Evolutionary conservation across 129 eudicot species (phyloP).

Genomic region (Scalesia atractyloides): DNA sequence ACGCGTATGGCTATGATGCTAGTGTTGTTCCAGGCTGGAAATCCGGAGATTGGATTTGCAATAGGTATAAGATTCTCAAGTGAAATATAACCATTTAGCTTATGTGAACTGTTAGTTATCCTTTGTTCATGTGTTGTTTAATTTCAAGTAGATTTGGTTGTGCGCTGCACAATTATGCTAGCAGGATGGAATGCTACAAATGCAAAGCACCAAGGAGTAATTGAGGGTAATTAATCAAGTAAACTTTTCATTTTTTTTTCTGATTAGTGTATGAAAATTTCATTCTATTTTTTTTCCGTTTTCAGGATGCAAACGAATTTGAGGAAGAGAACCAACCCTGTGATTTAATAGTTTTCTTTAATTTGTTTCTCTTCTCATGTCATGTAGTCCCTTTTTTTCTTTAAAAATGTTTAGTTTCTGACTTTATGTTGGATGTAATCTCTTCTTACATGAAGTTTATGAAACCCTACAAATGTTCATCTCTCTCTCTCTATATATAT

Average conservation of each 20-base stretch:
- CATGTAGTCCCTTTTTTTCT: background rate
- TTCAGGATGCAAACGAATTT: conserved; percentile 24
- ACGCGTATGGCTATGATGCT: conserved; percentile 35
- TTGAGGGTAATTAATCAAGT: conserved; percentile 18
- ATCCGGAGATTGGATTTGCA: conserved; percentile 92
- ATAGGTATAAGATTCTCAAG: conserved; percentile 44
- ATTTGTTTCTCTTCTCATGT: background rate
- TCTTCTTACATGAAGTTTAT: conserved; percentile 29
- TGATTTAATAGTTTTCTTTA: background rate
- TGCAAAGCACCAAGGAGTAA: conserved; percentile 71
- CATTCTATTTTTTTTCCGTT: background rate
- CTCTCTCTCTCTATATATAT: conserved; percentile 4
- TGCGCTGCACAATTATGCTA: conserved; percentile 76
- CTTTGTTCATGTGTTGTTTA: background rate
- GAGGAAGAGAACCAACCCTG: conserved; percentile 15
- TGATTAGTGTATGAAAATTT: background rate
- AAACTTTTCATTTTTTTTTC: background rate
- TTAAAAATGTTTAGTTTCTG: conserved; percentile 7
- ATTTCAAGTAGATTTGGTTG: conserved; percentile 11
- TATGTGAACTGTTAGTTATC: conserved; percentile 7
- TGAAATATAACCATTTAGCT: conserved; percentile 7
- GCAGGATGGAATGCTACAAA: conserved; percentile 78
- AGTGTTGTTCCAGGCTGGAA: conserved; percentile 80
- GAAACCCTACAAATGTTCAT: conserved; percentile 30
- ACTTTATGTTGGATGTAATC: conserved; percentile 32